These are phyloP conservation scores for Mallotus nudiflorus DNA, from an alignment of 345 rosid species.

Conservation along the genomic window DNA sequence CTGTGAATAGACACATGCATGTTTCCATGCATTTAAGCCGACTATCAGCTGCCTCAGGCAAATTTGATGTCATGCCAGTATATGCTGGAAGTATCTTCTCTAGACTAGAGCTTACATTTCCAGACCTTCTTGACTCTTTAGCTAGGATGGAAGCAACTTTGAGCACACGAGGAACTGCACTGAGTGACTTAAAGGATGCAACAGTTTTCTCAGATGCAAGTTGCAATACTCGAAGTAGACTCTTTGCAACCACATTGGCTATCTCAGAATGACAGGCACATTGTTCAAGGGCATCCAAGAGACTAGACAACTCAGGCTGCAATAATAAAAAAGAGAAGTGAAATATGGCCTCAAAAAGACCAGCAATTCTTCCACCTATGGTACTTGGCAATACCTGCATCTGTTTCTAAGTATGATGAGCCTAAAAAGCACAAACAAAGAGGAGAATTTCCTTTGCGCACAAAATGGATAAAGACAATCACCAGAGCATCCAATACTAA, in stretches of 20 bases:
- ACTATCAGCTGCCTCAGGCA: conserved; percentile 34
- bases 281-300: conserved; percentile 86
- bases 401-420: not conserved
- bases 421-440: not conserved
- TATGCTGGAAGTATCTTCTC: conserved; percentile 35
- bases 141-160: conserved; percentile 75
- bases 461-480: not conserved
- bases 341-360: conserved; percentile 10
- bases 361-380: not conserved
- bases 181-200: conserved; percentile 64
- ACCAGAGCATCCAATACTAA: not conserved
- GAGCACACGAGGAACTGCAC: conserved; percentile 74
- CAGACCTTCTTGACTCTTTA: conserved; percentile 53
- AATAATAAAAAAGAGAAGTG: conserved; percentile 13
- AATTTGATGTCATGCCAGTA: conserved; percentile 34
- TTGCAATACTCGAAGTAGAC: conserved; percentile 64
- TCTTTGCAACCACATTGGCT: conserved; percentile 62
- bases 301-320: conserved; percentile 82
- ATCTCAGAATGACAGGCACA: conserved; percentile 67
- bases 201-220: conserved; percentile 64
- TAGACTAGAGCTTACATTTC: conserved; percentile 23
- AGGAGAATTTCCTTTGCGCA: not conserved
- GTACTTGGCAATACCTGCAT: not conserved
- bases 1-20: conserved; percentile 57
- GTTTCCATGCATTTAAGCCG: conserved; percentile 64